Percentiles rank a stretch among this genome's conserved stretches.
Evolutionary conservation across 768 basidiomycete species (phyloP).

Genomic region (Mycena belliarum): DNA sequence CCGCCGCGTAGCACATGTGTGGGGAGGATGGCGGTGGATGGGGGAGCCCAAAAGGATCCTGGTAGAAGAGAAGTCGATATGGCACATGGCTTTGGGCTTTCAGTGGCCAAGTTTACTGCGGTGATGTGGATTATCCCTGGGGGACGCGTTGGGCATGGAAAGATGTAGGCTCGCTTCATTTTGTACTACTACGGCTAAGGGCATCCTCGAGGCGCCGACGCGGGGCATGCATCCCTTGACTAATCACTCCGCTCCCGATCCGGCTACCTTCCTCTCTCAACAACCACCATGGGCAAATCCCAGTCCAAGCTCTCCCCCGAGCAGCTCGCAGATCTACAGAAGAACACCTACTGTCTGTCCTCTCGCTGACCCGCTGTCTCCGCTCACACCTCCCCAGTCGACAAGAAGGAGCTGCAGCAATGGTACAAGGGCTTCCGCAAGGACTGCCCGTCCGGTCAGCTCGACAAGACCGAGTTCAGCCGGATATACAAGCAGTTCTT

Average conservation of each 20-base stretch:
- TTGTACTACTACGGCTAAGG: no score
- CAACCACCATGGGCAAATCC: slow-evolving; percentile 87
- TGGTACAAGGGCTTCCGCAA: slow-evolving; percentile 99
- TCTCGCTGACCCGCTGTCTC: slow-evolving; percentile 15
- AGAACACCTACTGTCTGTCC: slow-evolving; percentile 88
- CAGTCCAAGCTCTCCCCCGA: slow-evolving; percentile 95
- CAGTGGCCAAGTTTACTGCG: no score
- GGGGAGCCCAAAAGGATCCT: neutral
- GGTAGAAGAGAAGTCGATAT: slow-evolving; percentile 4
- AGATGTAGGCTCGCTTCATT: no score
- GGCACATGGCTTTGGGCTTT: no score
- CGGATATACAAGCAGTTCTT: slow-evolving; percentile 99
- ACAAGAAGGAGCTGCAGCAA: slow-evolving; percentile 96
- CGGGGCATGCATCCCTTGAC: no score
- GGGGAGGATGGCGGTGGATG: slow-evolving; percentile 3
- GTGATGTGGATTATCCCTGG: no score
- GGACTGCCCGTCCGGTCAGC: slow-evolving; percentile 95
- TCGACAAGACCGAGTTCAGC: slow-evolving; percentile 94
- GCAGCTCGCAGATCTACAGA: slow-evolving; percentile 92
- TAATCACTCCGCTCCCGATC: neutral
- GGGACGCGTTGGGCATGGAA: no score
- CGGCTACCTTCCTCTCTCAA: slow-evolving; percentile 8
- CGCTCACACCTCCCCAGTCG: slow-evolving; percentile 53
- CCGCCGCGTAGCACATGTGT: slow-evolving; percentile 71
- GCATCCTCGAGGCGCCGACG: no score